Evolutionary conservation across 2,329 filamentous ascomycete genomes (phyloP), one percentile per base, ranked within the genome.

Genomic region (Plectosphaerella cucumerina): DNA sequence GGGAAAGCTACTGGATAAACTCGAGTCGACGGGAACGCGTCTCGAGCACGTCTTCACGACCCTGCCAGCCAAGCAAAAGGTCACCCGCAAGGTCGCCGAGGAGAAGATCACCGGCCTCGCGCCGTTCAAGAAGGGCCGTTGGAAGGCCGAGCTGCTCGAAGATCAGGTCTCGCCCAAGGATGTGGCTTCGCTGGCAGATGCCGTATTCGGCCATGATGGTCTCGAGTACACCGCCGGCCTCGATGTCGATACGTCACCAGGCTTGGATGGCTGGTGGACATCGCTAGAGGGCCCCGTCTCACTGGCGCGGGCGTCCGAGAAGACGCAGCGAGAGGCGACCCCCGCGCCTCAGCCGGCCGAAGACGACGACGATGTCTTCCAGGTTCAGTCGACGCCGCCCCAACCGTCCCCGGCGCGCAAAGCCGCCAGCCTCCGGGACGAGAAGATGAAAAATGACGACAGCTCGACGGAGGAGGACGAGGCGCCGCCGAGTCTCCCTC

Each of bases 21-120:
- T 83, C 1, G 77, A 78, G 52, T 70, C 72, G 2, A 70, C 73
- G 48, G 76, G 77, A 2, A 75, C 68, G 0, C 74, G 78, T 0
- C 61, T 82, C 9, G 80, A 82, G 52, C 69, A 78, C 53, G 68
- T 81, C 10, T 84, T 83, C 61, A 75, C 75, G 31, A 58, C 70
- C 6, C 63, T 82, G 3, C 72, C 75, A 3, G 53, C 49, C 3
- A 78, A 75, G 54, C 74, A 73, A 42, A 77, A 71, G 53, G 60
- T 74, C 6, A 69, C 70, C 5, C 70, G 78, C 48, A 60, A 67
- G 5, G 60, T 61, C 5, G 77, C 77, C 5, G 73, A 76, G 44
- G 70, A 70, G 5, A 76, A 72, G 35, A 68, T 84, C 9, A 76
- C 72, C 34, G 80, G 79, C 0, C 70, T 84, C 4, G 76, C 73